A percentile compares a stretch with the other conserved stretches of the same genome.
phyloP scores from a whole-genome alignment of 2,329 filamentous ascomycete species.

The Sclerotinia sclerotiorum region DNA sequence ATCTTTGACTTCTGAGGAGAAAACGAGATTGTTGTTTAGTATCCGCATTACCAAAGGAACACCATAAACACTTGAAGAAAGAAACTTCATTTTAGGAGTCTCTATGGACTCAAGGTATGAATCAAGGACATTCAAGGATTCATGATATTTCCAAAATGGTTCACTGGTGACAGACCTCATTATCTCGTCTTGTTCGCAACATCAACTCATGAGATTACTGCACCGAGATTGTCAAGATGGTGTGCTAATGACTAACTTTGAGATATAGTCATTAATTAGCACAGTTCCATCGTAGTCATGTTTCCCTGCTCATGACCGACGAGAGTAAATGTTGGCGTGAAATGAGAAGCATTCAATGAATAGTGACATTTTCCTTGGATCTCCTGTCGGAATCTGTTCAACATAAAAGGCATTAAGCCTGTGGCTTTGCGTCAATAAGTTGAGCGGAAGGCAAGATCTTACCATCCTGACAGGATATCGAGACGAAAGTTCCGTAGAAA shows the following conservation, averaged over 20 bases:
- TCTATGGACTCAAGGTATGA: background rate
- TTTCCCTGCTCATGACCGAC: too few species aligned
- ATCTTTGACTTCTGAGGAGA: background rate
- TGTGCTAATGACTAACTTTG: too few species aligned
- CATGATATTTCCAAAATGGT: background rate
- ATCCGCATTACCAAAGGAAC: background rate
- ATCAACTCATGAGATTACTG: background rate
- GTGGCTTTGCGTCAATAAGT: background rate
- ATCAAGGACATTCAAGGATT: background rate
- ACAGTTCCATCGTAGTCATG: background rate
- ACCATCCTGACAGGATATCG: background rate
- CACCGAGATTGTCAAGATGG: background rate
- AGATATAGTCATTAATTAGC: background rate
- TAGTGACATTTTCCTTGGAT: background rate
- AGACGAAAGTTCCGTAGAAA: background rate
- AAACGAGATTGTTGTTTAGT: background rate
- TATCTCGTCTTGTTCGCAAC: background rate
- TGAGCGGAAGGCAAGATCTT: background rate
- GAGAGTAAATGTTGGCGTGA: background rate
- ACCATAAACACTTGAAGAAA: background rate
- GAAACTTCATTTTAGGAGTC: background rate
- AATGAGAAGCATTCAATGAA: background rate
- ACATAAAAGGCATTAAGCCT: background rate
- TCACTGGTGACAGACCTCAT: background rate
- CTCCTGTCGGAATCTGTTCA: background rate